Evolutionary conservation across 2,329 filamentous ascomycete genomes (phyloP).

Genomic region (Elsinoe fawcettii): DNA sequence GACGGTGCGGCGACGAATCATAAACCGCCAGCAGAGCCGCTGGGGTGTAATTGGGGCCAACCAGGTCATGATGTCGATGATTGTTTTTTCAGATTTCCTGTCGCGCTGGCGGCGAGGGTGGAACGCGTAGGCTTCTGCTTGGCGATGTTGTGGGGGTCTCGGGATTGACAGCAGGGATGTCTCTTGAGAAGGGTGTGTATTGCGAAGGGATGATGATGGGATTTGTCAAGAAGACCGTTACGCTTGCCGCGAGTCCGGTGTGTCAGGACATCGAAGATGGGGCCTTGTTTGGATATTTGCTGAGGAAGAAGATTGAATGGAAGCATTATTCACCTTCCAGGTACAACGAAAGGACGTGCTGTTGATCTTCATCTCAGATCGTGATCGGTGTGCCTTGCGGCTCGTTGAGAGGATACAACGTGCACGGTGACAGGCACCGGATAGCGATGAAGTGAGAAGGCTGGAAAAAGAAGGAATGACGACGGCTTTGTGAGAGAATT

Average conservation of each 20-base stretch:
- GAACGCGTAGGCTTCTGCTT: conserved; percentile 7
- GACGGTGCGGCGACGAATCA: neutral
- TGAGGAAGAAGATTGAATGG: neutral
- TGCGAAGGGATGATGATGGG: neutral
- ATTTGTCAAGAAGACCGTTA: conserved; percentile 9
- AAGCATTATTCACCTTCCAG: neutral
- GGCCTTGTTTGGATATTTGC: neutral
- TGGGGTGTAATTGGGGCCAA: neutral
- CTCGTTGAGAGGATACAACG: conserved; percentile 6
- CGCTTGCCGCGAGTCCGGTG: conserved; percentile 1
- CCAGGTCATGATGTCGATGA: neutral
- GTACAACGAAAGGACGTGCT: too few relatives aligned
- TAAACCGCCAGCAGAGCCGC: neutral
- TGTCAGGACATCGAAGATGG: conserved; percentile 3
- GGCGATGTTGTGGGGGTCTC: neutral
- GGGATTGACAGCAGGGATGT: neutral
- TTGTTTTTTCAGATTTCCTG: neutral
- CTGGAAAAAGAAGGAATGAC: neutral
- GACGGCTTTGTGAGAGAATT: neutral
- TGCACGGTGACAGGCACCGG: conserved; percentile 13
- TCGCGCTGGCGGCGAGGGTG: neutral
- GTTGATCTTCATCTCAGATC: conserved; percentile 11
- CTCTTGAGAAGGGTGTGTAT: neutral
- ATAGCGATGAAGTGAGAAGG: neutral
- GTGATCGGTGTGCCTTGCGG: conserved; percentile 2